A percentile compares a stretch with the other conserved stretches of the same genome.
phyloP scores from a whole-genome alignment of 108 stramenopile species.

The Cyclostephanos invisitatus region DNA sequence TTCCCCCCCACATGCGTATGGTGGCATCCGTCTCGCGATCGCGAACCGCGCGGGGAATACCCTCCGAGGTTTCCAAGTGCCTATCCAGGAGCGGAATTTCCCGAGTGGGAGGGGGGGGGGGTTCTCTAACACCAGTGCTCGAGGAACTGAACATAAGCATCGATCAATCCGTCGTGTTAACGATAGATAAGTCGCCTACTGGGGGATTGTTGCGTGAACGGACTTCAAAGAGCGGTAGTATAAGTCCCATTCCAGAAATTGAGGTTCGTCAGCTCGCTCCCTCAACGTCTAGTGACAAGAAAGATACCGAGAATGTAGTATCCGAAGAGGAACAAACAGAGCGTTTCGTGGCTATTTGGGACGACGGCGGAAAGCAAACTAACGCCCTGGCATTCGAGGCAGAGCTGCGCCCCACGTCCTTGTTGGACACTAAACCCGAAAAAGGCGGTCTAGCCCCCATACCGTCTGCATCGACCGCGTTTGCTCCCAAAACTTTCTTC shows the following conservation, averaged over 20 bases:
- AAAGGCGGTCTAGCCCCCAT: not conserved
- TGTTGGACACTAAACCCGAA: not conserved
- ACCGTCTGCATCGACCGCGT: not conserved
- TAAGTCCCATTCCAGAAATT: not conserved
- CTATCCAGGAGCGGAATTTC: not conserved
- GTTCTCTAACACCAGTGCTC: not conserved
- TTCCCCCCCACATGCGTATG: slow-evolving; percentile 17
- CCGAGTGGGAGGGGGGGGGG: not conserved
- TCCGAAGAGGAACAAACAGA: not conserved
- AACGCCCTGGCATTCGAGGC: slow-evolving; percentile 43
- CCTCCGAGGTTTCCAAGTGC: slow-evolving; percentile 20
- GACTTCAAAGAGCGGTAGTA: not conserved
- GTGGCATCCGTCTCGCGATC: slow-evolving; percentile 33
- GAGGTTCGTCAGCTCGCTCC: not conserved
- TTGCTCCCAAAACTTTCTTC: slow-evolving; percentile 40
- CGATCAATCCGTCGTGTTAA: not conserved
- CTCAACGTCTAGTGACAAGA: not conserved
- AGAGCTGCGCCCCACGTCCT: slow-evolving; percentile 22
- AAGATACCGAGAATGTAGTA: not conserved
- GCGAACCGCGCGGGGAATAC: slow-evolving; percentile 22
- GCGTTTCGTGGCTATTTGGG: slow-evolving; percentile 39
- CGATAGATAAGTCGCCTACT: too few relatives aligned
- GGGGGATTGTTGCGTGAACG: not conserved
- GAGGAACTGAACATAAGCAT: too few relatives aligned
- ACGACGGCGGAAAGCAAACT: slow-evolving; percentile 12